A percentile compares a stretch with the other conserved stretches of the same genome.
Evolutionary conservation across 352 stramenopile genomes (phyloP).

Genomic region (Globisporangium middletonii): DNA sequence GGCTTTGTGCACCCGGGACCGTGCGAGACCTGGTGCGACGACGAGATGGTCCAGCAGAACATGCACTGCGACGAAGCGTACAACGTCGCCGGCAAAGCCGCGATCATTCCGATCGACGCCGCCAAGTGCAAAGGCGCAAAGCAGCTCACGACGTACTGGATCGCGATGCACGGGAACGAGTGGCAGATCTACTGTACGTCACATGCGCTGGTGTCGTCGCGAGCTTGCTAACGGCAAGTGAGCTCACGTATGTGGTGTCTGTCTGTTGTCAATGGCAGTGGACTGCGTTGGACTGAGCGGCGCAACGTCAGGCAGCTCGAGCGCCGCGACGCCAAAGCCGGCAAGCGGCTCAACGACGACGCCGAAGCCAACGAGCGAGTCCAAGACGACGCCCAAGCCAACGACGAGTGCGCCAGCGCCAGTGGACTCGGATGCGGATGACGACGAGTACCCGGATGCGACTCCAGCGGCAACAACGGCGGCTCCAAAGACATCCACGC

Average conservation of each 20-base stretch:
- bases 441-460: conserved; percentile 5
- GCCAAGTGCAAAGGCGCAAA: conserved; percentile 28
- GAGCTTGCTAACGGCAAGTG: no score
- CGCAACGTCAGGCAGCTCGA: conserved; percentile 2
- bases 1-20: conserved; percentile 38
- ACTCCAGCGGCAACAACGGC: neutral
- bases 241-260: neutral
- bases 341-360: neutral
- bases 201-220: neutral
- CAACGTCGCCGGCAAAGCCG: conserved; percentile 17
- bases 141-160: conserved; percentile 47
- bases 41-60: conserved; percentile 26
- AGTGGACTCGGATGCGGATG: conserved; percentile 2
- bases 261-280: conserved; percentile 7
- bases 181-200: conserved; percentile 53
- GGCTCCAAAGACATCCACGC: neutral
- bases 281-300: conserved; percentile 21
- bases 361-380: neutral
- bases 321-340: conserved; percentile 1
- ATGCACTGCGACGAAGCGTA: conserved; percentile 33
- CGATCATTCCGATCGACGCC: conserved; percentile 11
- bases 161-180: conserved; percentile 34
- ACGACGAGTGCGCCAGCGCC: neutral
- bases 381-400: neutral
- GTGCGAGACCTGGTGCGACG: conserved; percentile 42